phyloP scores from a whole-genome alignment of 208 protist species.

The Trypanosoma congolense region DNA sequence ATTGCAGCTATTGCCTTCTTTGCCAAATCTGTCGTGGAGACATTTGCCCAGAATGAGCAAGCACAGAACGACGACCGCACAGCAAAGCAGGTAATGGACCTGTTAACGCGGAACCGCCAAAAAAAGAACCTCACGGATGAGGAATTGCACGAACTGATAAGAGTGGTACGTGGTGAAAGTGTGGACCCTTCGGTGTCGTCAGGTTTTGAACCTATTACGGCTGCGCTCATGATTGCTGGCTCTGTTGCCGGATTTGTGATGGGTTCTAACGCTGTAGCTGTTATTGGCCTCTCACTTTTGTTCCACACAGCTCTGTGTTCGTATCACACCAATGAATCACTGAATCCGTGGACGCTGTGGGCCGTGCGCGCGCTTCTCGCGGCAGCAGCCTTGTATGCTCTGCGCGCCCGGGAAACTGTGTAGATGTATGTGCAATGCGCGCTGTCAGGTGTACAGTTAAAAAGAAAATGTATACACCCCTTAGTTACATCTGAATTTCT shows the following conservation, averaged over 20 bases:
- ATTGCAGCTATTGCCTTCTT: constrained; percentile 72
- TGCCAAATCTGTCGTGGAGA: constrained; percentile 80
- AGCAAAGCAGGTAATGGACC: constrained; percentile 17
- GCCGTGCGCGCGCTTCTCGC: constrained; percentile 28
- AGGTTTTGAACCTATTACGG: background rate
- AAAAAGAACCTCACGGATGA: constrained; percentile 9
- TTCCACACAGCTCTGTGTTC: constrained; percentile 38
- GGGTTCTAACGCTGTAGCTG: constrained; percentile 21
- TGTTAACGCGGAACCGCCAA: constrained; percentile 8
- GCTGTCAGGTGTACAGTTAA: no score
- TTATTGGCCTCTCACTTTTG: constrained; percentile 35
- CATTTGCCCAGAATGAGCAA: constrained; percentile 69
- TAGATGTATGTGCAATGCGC: no score
- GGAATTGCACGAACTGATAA: constrained; percentile 19
- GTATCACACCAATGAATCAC: constrained; percentile 28
- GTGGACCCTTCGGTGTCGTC: background rate
- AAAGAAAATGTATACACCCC: no score
- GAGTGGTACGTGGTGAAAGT: constrained; percentile 3
- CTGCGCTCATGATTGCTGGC: constrained; percentile 1
- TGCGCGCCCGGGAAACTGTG: constrained; percentile 7
- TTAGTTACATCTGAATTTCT: no score
- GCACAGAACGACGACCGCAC: constrained; percentile 37
- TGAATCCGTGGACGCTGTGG: constrained; percentile 25
- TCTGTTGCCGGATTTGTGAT: constrained; percentile 26
- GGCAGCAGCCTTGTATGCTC: constrained; percentile 32